Percentiles rank a stretch among this genome's conserved stretches.
phyloP scores from a whole-genome alignment of 306 rosid species.

The Cucurbita pepo region DNA sequence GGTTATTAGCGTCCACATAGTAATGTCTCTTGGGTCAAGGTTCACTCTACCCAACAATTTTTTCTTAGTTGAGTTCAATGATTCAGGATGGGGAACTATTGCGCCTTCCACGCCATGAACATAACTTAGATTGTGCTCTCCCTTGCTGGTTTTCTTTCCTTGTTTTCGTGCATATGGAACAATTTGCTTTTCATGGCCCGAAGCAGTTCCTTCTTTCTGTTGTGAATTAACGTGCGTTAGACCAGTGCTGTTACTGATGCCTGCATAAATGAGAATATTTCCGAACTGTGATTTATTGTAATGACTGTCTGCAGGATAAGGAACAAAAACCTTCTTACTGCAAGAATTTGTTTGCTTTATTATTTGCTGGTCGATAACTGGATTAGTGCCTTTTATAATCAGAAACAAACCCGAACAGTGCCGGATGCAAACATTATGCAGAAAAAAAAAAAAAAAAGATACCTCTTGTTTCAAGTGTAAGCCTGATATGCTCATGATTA shows the following conservation, averaged over 20 bases:
- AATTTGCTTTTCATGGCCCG: neutral
- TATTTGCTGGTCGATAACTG: neutral
- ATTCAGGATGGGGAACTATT: neutral
- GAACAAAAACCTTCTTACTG: neutral
- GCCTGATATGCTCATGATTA: neutral
- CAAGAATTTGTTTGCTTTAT: neutral
- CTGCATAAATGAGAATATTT: neutral
- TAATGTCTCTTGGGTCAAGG: slow-evolving; percentile 12
- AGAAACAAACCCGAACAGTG: neutral
- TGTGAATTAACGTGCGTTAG: neutral
- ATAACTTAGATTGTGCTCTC: neutral
- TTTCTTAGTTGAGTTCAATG: neutral
- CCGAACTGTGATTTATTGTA: neutral
- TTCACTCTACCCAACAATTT: neutral
- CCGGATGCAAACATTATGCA: neutral
- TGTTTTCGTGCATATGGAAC: neutral
- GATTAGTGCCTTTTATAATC: neutral
- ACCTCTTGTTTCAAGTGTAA: neutral
- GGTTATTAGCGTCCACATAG: slow-evolving; percentile 70
- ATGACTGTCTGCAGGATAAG: neutral
- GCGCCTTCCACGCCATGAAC: neutral
- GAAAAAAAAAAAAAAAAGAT: neutral
- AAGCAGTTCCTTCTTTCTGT: neutral
- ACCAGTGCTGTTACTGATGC: neutral
- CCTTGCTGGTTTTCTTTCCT: neutral